These are phyloP conservation scores for Anethum foeniculum DNA, from an alignment of 140 eudicot genomes.

Conservation along the genomic window DNA sequence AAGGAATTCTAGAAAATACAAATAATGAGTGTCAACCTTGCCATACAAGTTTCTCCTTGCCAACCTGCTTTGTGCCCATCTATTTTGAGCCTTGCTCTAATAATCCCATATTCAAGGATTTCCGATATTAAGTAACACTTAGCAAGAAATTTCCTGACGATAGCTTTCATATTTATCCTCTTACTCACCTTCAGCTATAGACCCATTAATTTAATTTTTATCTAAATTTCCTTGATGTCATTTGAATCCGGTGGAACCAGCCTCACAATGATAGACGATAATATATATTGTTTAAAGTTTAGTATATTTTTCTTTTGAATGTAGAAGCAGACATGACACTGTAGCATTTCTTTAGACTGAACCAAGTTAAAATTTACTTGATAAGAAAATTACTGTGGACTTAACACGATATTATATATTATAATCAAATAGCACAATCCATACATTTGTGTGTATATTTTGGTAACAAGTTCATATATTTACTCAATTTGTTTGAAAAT, in stretches of 20 bases:
- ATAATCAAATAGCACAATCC: neutral
- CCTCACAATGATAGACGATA: neutral
- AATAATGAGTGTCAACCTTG: neutral
- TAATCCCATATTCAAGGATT: too few species aligned
- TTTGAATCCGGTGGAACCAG: neutral
- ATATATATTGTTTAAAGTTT: too few species aligned
- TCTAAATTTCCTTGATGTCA: too few species aligned
- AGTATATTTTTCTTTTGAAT: neutral
- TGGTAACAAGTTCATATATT: neutral
- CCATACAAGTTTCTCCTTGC: neutral
- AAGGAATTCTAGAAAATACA: neutral
- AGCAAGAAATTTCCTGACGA: too few species aligned
- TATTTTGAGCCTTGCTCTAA: too few species aligned
- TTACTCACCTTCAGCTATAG: too few species aligned
- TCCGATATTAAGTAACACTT: too few species aligned
- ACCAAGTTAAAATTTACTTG: neutral
- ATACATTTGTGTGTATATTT: neutral
- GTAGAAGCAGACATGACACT: neutral
- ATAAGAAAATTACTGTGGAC: neutral
- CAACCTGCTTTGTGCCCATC: too few species aligned
- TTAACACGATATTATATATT: neutral
- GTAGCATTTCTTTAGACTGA: neutral
- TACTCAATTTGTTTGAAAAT: slow-evolving; percentile 3
- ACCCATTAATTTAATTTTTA: too few species aligned
- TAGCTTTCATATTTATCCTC: too few species aligned